These are phyloP conservation scores for Scheffersomyces lignosus DNA, from an alignment of 805 yeast species.

Conservation along the genomic window DNA sequence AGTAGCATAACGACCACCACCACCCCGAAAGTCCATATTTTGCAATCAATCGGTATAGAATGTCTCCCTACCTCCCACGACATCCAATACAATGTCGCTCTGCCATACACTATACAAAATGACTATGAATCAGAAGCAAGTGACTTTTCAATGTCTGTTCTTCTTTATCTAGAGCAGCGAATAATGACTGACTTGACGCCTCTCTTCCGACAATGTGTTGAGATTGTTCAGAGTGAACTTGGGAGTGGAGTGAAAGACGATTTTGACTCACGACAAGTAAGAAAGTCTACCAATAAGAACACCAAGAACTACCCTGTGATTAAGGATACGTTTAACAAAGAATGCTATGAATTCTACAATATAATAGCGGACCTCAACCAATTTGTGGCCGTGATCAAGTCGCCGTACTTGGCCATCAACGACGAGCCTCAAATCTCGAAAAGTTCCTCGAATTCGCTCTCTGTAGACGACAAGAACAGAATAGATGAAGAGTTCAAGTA, in stretches of 20 bases:
- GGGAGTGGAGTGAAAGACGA: conserved; percentile 6
- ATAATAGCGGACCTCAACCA: conserved; percentile 29
- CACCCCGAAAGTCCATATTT: no score
- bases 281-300: conserved; percentile 3
- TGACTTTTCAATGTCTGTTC: no score
- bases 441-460: conserved; percentile 19
- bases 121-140: no score
- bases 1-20: no score
- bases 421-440: conserved; percentile 12
- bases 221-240: conserved; percentile 40
- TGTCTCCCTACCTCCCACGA: no score
- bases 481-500: conserved; percentile 56
- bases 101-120: no score
- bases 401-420: conserved; percentile 30
- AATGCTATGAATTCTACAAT: conserved; percentile 35
- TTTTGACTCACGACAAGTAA: conserved; percentile 6
- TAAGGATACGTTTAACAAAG: conserved; percentile 42
- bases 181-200: conserved; percentile 51
- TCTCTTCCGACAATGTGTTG: conserved; percentile 46
- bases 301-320: conserved; percentile 11
- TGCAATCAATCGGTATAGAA: no score
- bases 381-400: conserved; percentile 33
- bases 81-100: no score
- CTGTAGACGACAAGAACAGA: conserved; percentile 51
- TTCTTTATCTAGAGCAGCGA: no score